Conservation (phyloP, 768 basidiomycete species). For the Tulasnella sp. region DNA sequence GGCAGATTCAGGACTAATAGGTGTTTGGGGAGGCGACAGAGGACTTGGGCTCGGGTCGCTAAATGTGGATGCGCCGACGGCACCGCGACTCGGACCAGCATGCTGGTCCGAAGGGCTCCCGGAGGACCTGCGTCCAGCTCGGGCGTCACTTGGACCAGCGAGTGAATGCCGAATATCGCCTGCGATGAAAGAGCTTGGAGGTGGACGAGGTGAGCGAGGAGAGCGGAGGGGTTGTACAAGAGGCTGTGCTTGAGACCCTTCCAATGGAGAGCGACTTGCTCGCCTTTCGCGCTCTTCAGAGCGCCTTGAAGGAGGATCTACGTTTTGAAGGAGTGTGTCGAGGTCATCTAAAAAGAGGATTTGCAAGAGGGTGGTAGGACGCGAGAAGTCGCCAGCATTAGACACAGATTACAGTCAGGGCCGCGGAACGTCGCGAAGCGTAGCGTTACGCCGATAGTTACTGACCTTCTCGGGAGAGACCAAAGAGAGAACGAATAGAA, state of each 20-base stretch:
- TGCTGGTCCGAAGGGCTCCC: slow-evolving; percentile 8
- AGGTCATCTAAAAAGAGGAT: slow-evolving; percentile 7
- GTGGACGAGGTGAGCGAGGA: background rate
- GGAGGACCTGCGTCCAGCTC: background rate
- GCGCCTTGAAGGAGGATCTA: background rate
- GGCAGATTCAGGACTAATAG: slow-evolving; percentile 1
- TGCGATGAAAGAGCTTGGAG: slow-evolving; percentile 9
- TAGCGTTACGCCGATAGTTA: background rate
- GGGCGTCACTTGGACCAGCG: slow-evolving; percentile 3
- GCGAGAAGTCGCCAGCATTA: slow-evolving; percentile 3
- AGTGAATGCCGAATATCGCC: background rate
- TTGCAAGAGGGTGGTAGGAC: background rate
- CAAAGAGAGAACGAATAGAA: slow-evolving; percentile 18
- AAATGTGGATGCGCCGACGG: background rate
- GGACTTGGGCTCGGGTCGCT: slow-evolving; percentile 9
- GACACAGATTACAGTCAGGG: background rate
- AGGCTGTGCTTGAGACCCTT: slow-evolving; percentile 10
- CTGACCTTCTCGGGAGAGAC: slow-evolving; percentile 18
- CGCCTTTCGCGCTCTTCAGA: background rate
- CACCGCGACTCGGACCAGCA: background rate
- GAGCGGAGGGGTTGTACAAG: background rate
- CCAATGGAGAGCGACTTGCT: background rate
- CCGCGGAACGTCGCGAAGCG: slow-evolving; percentile 2
- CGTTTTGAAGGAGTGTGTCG: slow-evolving; percentile 9
- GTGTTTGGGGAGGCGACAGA: slow-evolving; percentile 6